A percentile compares a stretch with the other conserved stretches of the same genome.
These are phyloP conservation scores for Scheffersomyces amazonensis DNA, from an alignment of 805 yeast species.

Conservation along the genomic window DNA sequence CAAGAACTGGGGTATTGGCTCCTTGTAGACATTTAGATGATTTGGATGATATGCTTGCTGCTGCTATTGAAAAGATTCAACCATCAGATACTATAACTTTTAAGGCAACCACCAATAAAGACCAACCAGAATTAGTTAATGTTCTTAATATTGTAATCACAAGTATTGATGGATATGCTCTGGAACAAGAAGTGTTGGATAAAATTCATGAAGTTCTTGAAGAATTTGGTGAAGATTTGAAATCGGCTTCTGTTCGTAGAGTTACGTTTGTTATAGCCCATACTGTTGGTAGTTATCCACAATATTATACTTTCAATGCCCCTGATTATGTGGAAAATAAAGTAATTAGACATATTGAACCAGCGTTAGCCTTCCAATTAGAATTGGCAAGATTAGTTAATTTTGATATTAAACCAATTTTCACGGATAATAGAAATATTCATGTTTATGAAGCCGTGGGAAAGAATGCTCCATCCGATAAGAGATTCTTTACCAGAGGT, in stretches of 20 bases:
- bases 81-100: conserved; percentile 40
- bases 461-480: conserved; percentile 88
- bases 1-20: conserved; percentile 81
- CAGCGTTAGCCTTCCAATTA: conserved; percentile 95
- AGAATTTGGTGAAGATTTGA: conserved; percentile 68
- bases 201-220: conserved; percentile 64
- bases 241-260: conserved; percentile 79
- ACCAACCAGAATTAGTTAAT: conserved; percentile 52
- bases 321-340: conserved; percentile 83
- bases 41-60: conserved; percentile 74
- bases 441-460: conserved; percentile 97
- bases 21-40: conserved; percentile 85
- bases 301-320: conserved; percentile 92
- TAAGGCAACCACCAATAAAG: conserved; percentile 17
- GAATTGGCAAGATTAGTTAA: conserved; percentile 93
- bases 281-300: conserved; percentile 84
- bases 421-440: conserved; percentile 94
- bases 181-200: conserved; percentile 64
- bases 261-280: conserved; percentile 87
- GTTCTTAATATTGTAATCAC: conserved; percentile 80
- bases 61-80: conserved; percentile 73
- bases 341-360: conserved; percentile 96
- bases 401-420: conserved; percentile 90
- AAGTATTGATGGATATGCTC: conserved; percentile 67
- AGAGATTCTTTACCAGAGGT: conserved; percentile 96